A percentile compares a stretch with the other conserved stretches of the same genome.
Conservation (phyloP, 2,329 filamentous ascomycete genomes). For the Tolypocladium paradoxum region DNA sequence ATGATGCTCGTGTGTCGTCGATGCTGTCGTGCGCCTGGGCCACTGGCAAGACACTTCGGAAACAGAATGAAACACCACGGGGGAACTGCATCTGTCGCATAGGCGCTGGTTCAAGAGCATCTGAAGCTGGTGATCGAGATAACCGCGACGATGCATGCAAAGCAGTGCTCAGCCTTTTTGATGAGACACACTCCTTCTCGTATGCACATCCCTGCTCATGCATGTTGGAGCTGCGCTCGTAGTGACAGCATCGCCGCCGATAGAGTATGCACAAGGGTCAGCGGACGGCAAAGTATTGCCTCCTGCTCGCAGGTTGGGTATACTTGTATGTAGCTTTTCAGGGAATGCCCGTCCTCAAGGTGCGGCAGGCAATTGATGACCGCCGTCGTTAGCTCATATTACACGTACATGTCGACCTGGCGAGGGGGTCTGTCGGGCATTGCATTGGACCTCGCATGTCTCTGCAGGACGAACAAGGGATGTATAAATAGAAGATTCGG, state of each 20-base stretch:
- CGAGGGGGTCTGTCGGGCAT: neutral
- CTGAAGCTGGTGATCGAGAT: neutral
- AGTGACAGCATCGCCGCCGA: neutral
- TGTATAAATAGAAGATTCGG: neutral
- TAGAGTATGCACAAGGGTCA: neutral
- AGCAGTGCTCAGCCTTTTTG: neutral
- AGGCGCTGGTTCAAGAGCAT: neutral
- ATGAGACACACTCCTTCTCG: neutral
- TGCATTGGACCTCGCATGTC: neutral
- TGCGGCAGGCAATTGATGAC: neutral
- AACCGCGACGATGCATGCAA: neutral
- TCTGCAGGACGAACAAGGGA: neutral
- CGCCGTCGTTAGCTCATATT: neutral
- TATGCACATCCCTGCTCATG: neutral
- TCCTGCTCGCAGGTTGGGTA: neutral
- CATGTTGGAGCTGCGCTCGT: neutral
- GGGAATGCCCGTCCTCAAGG: neutral
- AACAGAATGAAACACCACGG: neutral
- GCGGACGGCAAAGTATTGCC: neutral
- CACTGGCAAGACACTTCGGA: neutral
- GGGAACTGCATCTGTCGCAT: neutral
- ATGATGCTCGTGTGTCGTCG: constrained; percentile 1
- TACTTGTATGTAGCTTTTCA: neutral
- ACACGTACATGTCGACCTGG: neutral
- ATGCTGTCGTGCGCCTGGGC: neutral